Evolutionary conservation across 495 filamentous ascomycete species (phyloP), one percentile per base, ranked within the genome.

Genomic region (Podospora pseudocomata): DNA sequence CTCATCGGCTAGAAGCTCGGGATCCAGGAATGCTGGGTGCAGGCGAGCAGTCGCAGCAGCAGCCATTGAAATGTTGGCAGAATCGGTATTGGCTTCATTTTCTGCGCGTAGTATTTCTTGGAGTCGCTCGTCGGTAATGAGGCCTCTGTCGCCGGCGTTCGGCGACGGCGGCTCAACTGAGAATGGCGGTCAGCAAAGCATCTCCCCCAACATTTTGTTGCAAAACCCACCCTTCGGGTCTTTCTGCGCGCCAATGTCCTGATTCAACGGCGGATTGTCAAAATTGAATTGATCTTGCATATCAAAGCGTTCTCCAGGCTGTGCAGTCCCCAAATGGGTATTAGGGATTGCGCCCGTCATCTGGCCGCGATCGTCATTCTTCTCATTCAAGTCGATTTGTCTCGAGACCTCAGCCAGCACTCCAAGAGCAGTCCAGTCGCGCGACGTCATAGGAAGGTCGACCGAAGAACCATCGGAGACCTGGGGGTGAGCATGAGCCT

Each of bases 391-490:
- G 59, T 83, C 88, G 18, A 91, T 85, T 73, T 90, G 90, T 62
- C 91, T 82, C 55, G 92, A 93, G 3, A 91, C 92, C 76, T 96
- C 92, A 56, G 92, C 92, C 32, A 96, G 80, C 7, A 92, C 89
- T 68, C 92, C 89, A 27, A 96, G 81, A 0, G 90, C 90, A 66
- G 91, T 89, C 82, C 91, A 92, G 64, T 73, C 73, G 67, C 70
- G 71, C 32, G 76, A 72, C 15, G 74, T 71, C 66, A 76, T 73
- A 59, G 76, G 70, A 23, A 79, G 58, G 54, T 79, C 77, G 32
- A 72, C 71, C 11, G 72, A 15, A 2, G 71, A 64, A 56, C 72
- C 76, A 68, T 75, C 53, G 39, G 69, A 68, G 20, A 66, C 71
- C 4, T 69, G 73, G 4, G 28, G 69, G 11, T 73, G 74, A 27